Percentiles rank a stretch among this genome's conserved stretches.
Conservation (phyloP, 495 filamentous ascomycete species). For the Aspergillus egyptiacus region DNA sequence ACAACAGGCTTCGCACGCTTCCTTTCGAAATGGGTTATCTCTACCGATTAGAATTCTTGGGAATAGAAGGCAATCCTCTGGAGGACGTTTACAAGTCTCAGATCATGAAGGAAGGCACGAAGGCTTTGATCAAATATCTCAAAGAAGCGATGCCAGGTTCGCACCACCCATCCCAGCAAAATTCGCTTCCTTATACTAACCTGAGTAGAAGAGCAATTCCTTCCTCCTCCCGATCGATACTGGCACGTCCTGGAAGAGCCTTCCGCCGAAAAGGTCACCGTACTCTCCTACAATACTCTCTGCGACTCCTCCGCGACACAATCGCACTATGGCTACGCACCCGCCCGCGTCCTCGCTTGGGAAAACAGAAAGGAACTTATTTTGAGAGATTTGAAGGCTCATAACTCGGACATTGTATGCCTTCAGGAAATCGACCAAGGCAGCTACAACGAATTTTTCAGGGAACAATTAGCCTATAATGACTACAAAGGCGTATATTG, state of each 20-base stretch:
- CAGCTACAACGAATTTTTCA: constrained; percentile 84
- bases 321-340: constrained; percentile 81
- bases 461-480: constrained; percentile 68
- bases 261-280: constrained; percentile 59
- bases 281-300: constrained; percentile 89
- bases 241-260: constrained; percentile 63
- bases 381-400: constrained; percentile 68
- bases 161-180: constrained; percentile 19
- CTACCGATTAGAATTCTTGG: constrained; percentile 78
- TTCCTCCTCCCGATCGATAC: constrained; percentile 68
- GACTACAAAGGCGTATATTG: constrained; percentile 93
- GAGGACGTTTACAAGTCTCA: constrained; percentile 64
- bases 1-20: constrained; percentile 77
- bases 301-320: constrained; percentile 87
- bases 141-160: constrained; percentile 78
- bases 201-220: constrained; percentile 31
- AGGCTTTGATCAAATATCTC: constrained; percentile 72
- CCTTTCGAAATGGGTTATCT: constrained; percentile 85
- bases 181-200: constrained; percentile 9
- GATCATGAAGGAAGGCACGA: constrained; percentile 80
- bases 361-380: constrained; percentile 77
- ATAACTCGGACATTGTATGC: constrained; percentile 82
- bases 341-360: constrained; percentile 73
- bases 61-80: constrained; percentile 87
- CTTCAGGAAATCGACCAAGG: constrained; percentile 89